phyloP scores from a whole-genome alignment of 2,329 filamentous ascomycete species.

The Sclerotiophoma versabilis region DNA sequence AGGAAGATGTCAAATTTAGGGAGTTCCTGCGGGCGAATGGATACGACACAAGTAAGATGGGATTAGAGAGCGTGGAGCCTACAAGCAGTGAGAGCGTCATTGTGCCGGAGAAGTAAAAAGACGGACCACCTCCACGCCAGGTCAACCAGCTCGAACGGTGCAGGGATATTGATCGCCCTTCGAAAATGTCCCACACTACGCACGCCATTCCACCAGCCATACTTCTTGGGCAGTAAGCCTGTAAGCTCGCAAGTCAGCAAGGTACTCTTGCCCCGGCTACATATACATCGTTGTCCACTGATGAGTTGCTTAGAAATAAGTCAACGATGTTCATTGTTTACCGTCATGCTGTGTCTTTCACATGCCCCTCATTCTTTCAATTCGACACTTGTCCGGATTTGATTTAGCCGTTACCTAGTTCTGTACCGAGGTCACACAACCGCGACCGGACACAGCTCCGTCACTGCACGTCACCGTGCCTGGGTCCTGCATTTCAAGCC shows the following conservation, averaged over 20 bases:
- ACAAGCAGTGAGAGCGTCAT: slow-evolving; percentile 17
- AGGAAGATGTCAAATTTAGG: slow-evolving; percentile 79
- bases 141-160: too few relatives aligned
- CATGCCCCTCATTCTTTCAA: slow-evolving; percentile 7
- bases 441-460: slow-evolving; percentile 2
- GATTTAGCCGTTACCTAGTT: neutral
- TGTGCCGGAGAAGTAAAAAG: slow-evolving; percentile 12
- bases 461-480: slow-evolving; percentile 9
- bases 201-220: neutral
- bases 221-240: neutral
- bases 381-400: neutral
- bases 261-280: neutral
- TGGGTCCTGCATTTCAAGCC: slow-evolving; percentile 1
- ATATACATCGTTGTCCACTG: neutral
- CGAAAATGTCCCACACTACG: too few relatives aligned
- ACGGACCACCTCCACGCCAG: too few relatives aligned
- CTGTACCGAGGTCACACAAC: slow-evolving; percentile 16
- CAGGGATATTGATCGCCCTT: too few relatives aligned
- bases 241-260: neutral
- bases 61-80: slow-evolving; percentile 34
- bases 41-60: slow-evolving; percentile 73
- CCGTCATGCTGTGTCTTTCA: neutral
- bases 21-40: slow-evolving; percentile 75
- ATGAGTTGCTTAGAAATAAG: neutral
- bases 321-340: neutral